Evolutionary conservation across 257 asterid species (phyloP).

Genomic region (Henckelia pumila): DNA sequence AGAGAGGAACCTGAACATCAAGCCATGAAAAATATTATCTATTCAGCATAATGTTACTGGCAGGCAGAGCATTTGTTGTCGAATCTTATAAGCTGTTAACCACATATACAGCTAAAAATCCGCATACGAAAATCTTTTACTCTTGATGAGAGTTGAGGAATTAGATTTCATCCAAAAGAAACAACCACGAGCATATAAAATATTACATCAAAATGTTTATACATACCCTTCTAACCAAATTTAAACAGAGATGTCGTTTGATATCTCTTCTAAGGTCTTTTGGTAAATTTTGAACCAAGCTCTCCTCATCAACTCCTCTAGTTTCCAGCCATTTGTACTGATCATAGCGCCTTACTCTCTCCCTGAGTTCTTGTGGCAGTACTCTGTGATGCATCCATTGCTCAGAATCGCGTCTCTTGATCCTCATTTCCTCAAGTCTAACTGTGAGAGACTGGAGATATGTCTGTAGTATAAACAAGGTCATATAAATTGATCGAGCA

Average conservation of each 20-base stretch:
- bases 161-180: not conserved
- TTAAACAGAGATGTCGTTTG: conserved; percentile 86
- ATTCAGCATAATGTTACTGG: not conserved
- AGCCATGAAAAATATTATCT: not conserved
- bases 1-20: conserved; percentile 77
- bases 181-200: not conserved
- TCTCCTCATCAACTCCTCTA: conserved; percentile 89
- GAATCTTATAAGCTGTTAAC: conserved; percentile 1
- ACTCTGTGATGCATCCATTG: conserved; percentile 99
- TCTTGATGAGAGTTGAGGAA: not conserved
- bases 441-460: conserved; percentile 91
- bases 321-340: conserved; percentile 94
- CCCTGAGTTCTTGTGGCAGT: conserved; percentile 79
- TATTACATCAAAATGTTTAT: not conserved
- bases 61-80: not conserved
- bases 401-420: conserved; percentile 88
- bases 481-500: conserved; percentile 21
- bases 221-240: conserved; percentile 82
- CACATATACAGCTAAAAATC: not conserved
- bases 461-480: conserved; percentile 49
- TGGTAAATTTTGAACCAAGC: conserved; percentile 80
- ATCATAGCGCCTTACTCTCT: conserved; percentile 86
- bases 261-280: conserved; percentile 91
- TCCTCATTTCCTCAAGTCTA: conserved; percentile 92
- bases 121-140: not conserved